These are phyloP conservation scores for Ophiosphaerella korrae DNA, from an alignment of 2,329 filamentous ascomycete genomes.

Conservation along the genomic window DNA sequence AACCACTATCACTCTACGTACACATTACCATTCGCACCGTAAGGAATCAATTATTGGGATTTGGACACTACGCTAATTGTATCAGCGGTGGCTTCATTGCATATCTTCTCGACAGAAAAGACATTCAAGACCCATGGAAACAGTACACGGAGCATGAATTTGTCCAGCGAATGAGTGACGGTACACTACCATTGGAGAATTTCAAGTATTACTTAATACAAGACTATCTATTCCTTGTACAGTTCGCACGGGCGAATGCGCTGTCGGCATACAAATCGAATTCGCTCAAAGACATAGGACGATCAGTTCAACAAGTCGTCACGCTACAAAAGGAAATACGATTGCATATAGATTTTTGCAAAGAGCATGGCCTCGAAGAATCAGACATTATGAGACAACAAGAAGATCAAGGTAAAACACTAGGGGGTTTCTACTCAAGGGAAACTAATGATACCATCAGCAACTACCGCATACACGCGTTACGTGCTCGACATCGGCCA, in stretches of 20 bases:
- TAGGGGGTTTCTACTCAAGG: background rate
- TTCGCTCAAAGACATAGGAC: constrained; percentile 71
- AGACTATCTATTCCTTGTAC: constrained; percentile 86
- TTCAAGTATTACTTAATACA: constrained; percentile 92
- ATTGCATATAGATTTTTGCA: constrained; percentile 82
- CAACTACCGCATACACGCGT: constrained; percentile 79
- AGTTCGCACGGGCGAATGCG: constrained; percentile 86
- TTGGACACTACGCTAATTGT: background rate
- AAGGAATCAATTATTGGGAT: constrained; percentile 26
- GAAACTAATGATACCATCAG: constrained; percentile 42
- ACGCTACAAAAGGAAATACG: constrained; percentile 81
- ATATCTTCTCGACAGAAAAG: constrained; percentile 75
- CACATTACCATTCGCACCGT: constrained; percentile 70
- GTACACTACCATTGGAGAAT: constrained; percentile 72
- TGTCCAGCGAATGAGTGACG: constrained; percentile 75
- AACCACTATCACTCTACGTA: constrained; percentile 79
- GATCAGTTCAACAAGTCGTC: constrained; percentile 71
- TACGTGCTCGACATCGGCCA: constrained; percentile 90
- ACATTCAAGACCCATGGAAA: constrained; percentile 76
- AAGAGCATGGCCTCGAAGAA: constrained; percentile 75
- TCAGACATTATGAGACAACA: constrained; percentile 73
- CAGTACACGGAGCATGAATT: constrained; percentile 82
- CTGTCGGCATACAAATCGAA: constrained; percentile 85
- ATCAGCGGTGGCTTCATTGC: constrained; percentile 74
- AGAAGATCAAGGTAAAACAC: constrained; percentile 70